Evolutionary conservation across 805 yeast species (phyloP).

Genomic region (Schwanniomyces occidentalis): DNA sequence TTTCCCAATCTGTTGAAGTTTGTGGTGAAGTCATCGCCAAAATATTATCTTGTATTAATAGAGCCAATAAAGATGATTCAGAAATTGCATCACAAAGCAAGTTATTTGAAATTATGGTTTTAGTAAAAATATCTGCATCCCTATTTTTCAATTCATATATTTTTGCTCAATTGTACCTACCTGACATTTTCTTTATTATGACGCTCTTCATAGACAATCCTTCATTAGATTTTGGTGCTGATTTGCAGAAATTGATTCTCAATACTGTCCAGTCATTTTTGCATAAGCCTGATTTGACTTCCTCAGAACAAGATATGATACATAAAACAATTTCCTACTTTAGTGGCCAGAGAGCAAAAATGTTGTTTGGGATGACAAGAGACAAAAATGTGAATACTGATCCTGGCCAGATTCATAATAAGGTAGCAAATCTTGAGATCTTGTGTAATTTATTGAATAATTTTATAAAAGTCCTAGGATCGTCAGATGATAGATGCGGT

Average conservation of each 20-base stretch:
- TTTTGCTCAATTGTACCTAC: conserved; percentile 62
- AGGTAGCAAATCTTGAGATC: conserved; percentile 52
- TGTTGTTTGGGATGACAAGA: conserved; percentile 70
- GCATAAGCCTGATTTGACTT: conserved; percentile 52
- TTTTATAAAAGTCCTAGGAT: conserved; percentile 51
- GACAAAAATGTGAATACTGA: conserved; percentile 41
- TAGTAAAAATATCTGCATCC: conserved; percentile 62
- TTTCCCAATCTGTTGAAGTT: conserved; percentile 73
- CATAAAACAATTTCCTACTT: conserved; percentile 47
- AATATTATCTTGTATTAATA: conserved; percentile 53
- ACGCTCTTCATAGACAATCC: conserved; percentile 59
- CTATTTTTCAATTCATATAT: conserved; percentile 69
- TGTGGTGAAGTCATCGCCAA: conserved; percentile 64
- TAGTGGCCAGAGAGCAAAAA: conserved; percentile 63
- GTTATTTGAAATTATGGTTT: conserved; percentile 71
- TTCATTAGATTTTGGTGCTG: conserved; percentile 56
- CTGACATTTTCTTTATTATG: conserved; percentile 69
- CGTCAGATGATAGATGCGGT: conserved; percentile 45
- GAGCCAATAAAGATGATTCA: conserved; percentile 45
- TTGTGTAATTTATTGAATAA: conserved; percentile 56
- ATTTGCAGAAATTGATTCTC: conserved; percentile 59
- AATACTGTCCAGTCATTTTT: conserved; percentile 71
- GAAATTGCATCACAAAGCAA: conserved; percentile 42
- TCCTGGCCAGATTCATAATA: conserved; percentile 36
- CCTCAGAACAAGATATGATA: conserved; percentile 38